Evolutionary conservation across 2,329 filamentous ascomycete species (phyloP), one percentile per base, ranked within the genome.

Genomic region (Pyrenophora teres): DNA sequence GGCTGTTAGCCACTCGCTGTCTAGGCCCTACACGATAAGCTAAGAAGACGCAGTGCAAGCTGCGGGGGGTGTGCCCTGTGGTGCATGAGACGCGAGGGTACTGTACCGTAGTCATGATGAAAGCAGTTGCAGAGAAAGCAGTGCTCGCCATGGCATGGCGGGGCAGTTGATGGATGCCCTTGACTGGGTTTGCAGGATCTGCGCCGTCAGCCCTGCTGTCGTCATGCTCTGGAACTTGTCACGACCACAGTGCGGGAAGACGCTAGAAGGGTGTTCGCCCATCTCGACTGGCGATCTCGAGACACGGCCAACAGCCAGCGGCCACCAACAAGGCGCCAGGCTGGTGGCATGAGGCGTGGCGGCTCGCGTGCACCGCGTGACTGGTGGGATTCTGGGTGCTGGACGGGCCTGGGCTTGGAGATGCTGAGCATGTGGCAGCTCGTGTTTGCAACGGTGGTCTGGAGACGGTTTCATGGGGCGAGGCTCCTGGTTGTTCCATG

Each of bases 211-310:
- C n/a, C 27, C 27, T 36, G 45, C 10, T 43, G 39, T 38, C 25
- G 32, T 43, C 21, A 35, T 40, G 51, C 40, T 45, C 41, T 45
- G 40, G 46, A 41, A 41, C 46, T 46, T 39, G 54, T 57, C 51
- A 46, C 32, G 45, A 50, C 52, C 42, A 46, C 42, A 32, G 10
- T 33, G 19, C 43, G 40, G 54, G 54, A 45, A 57, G 43, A 40
- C 54, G 54, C 54, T 57, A 57, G 51, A 47, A 50, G 46, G 31
- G 37, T 12, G 37, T 30, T 18, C 35, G 23, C 40, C 18, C 8
- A 12, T 30, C 38, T 27, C 50, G 44, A 48, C 42, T 48, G 38
- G 25, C 38, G 15, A 38, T 33, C 33, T 32, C 27, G 4, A 32
- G 37, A 50, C 23, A 6, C 23, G 23, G 8, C 23, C 32, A 42